Conservation (phyloP, 202 grass and related monocot species). For the Zizania palustris region DNA sequence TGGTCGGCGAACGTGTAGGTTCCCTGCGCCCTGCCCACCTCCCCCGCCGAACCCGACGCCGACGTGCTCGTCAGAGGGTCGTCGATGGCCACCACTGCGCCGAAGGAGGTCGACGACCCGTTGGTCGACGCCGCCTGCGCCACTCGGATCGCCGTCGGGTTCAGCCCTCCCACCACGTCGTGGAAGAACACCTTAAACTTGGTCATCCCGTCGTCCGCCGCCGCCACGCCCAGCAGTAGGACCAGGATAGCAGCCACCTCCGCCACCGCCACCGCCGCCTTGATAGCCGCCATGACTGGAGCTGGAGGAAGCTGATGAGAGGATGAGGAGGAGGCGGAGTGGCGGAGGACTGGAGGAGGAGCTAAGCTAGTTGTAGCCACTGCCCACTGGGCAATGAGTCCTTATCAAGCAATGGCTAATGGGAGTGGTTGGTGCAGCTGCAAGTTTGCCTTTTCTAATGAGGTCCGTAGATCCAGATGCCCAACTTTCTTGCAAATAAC, state of each 20-base stretch:
- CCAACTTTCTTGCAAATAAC: neutral
- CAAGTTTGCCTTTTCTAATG: neutral
- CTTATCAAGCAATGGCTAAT: neutral
- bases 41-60: conserved; percentile 16
- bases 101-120: conserved; percentile 58
- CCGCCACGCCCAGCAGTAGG: neutral
- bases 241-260: neutral
- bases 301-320: neutral
- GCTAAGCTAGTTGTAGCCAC: no score
- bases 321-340: no score
- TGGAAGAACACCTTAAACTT: conserved; percentile 55
- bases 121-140: conserved; percentile 49
- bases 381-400: no score
- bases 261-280: neutral
- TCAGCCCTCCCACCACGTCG: conserved; percentile 45
- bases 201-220: conserved; percentile 23
- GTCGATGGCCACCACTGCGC: conserved; percentile 64
- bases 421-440: neutral
- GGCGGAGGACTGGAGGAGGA: no score
- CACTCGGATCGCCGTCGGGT: conserved; percentile 54
- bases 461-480: neutral
- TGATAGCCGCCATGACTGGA: neutral
- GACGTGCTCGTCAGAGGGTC: conserved; percentile 57
- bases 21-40: conserved; percentile 74
- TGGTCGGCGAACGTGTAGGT: conserved; percentile 59